Conservation (phyloP, 495 filamentous ascomycete genomes). For the Parathielavia hyrcaniae region DNA sequence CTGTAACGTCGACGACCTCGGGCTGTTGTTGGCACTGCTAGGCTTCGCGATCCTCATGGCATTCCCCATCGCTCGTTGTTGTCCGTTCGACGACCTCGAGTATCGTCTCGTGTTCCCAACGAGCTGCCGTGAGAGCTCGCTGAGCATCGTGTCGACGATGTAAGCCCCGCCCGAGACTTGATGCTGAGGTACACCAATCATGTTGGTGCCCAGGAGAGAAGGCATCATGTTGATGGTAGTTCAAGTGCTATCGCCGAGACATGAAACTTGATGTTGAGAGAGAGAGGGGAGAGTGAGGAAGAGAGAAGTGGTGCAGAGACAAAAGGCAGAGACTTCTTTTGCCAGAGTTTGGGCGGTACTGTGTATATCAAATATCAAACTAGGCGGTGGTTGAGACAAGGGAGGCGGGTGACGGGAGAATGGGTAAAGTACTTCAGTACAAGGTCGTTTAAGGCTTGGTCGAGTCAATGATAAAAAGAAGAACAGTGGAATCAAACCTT, state of each 20-base stretch:
- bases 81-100: slow-evolving; percentile 38
- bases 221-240: slow-evolving; percentile 30
- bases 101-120: slow-evolving; percentile 35
- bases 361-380: slow-evolving; percentile 7
- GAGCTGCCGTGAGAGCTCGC: slow-evolving; percentile 38
- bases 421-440: neutral
- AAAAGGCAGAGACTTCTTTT: slow-evolving; percentile 11
- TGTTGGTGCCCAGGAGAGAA: slow-evolving; percentile 26
- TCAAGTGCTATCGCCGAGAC: slow-evolving; percentile 5
- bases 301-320: neutral
- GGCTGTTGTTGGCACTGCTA: slow-evolving; percentile 64
- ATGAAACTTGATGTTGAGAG: neutral
- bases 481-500: slow-evolving; percentile 9
- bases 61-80: slow-evolving; percentile 35
- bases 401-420: neutral
- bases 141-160: slow-evolving; percentile 30
- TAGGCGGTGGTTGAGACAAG: neutral
- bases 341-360: slow-evolving; percentile 2
- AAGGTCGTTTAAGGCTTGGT: neutral
- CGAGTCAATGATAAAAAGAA: slow-evolving; percentile 1
- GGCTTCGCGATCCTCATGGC: slow-evolving; percentile 59
- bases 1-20: slow-evolving; percentile 46
- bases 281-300: too few relatives aligned
- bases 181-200: slow-evolving; percentile 22
- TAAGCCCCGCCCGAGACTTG: slow-evolving; percentile 18